Base-by-base conservation (phyloP, 768 basidiomycete genomes). In the Russula brevipes region DNA sequence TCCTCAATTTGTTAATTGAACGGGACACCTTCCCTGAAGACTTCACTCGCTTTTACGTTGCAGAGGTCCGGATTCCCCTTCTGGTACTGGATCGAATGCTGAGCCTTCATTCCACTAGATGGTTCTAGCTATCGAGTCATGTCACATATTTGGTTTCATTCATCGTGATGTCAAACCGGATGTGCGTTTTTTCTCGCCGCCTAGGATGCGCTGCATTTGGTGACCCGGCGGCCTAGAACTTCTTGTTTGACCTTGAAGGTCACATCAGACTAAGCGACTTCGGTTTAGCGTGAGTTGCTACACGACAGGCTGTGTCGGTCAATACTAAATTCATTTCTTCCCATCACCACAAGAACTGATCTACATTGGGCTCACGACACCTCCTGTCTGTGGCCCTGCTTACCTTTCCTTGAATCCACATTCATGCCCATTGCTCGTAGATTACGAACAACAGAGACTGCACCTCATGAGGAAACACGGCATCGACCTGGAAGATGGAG, bases 121-220 rank as follows among this genome's bases (percentile, higher is more conserved):
- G 94, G 81, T 98, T 63, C 82, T 98, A 19, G 92, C 93, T 36
- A 87, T 98, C 65, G 89, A 95, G 73, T 88, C 88, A 65, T 95
- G 93, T 73, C 94, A 97, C 77, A 88, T 87, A 73, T 86, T 91
- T 69, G 95, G 95, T 10, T 98, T 95, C 77, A 97, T 98, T 71
- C 96, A 98, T 78, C 85, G 96, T 65, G 96, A 99, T 78, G 95
- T 98, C 76, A 95, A 97, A 76, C 91, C 94, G 69, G 91, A 95
- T 76, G 89, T 91, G 73, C 72, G 85, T 76, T 62, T 49, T 45
- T 12, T 64, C 49, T 55, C 12, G 56, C 46, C 58, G 47, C 46
- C 31, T 11, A 3, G 16, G 44, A 57, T 36, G 41, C 42, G 56
- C 46, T 54, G 56, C 56, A 56, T 24, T 62, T 35, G 42, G 11